These are phyloP conservation scores for Oenanthe javanica DNA, from an alignment of 140 eudicot genomes.

Conservation along the genomic window DNA sequence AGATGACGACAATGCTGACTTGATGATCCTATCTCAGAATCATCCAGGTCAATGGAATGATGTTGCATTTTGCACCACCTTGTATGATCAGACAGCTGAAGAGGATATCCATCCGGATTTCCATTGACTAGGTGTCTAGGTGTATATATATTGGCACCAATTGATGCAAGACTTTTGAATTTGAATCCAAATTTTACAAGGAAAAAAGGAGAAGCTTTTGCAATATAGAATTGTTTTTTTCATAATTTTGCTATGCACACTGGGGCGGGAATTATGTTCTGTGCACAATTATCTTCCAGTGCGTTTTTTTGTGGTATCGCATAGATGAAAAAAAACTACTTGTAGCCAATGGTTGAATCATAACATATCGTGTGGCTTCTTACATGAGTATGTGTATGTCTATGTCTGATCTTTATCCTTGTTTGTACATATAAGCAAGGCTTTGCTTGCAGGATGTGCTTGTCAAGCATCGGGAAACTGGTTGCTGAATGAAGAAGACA, in stretches of 20 bases:
- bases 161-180: not conserved
- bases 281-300: not conserved
- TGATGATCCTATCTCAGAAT: conserved; percentile 13
- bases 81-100: conserved; percentile 46
- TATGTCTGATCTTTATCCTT: no score
- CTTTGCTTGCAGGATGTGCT: no score
- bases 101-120: conserved; percentile 95
- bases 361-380: no score
- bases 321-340: no score
- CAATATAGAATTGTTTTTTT: not conserved
- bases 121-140: conserved; percentile 29
- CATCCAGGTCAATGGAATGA: conserved; percentile 12
- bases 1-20: conserved; percentile 31
- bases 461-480: no score
- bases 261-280: not conserved
- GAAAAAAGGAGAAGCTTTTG: not conserved
- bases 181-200: not conserved
- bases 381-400: no score
- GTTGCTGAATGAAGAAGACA: no score
- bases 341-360: no score
- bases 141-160: not conserved
- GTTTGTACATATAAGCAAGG: no score
- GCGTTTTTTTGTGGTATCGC: not conserved
- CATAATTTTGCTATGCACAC: not conserved
- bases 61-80: conserved; percentile 24